These are phyloP conservation scores for Populus deltoides DNA, from an alignment of 345 rosid genomes.

Conservation along the genomic window DNA sequence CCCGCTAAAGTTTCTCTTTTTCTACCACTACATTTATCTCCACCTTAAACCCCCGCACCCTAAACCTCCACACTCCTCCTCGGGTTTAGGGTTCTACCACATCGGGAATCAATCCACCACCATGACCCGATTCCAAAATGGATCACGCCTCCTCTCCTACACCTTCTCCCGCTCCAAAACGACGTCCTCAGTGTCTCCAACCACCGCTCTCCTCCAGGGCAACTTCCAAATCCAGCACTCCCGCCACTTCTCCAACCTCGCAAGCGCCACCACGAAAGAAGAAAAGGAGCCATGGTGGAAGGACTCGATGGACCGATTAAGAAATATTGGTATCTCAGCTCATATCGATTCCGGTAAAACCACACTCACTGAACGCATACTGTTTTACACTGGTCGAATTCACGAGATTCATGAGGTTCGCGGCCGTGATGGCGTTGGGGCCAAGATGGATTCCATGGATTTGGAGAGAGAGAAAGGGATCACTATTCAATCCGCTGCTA, in stretches of 20 bases:
- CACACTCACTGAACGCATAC: conserved; percentile 83
- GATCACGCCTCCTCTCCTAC: conserved; percentile 21
- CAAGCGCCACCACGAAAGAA: conserved; percentile 58
- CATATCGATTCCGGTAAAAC: conserved; percentile 99
- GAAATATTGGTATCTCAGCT: conserved; percentile 96
- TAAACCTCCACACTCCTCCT: not conserved
- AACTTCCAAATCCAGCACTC: conserved; percentile 35
- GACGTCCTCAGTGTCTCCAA: conserved; percentile 33
- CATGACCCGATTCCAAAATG: conserved; percentile 27
- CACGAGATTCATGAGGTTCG: conserved; percentile 99
- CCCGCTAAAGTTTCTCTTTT: not conserved
- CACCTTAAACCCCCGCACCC: not conserved
- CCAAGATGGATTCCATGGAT: conserved; percentile 99
- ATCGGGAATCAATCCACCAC: conserved; percentile 1
- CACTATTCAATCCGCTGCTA: conserved; percentile 98
- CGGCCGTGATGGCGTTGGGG: conserved; percentile 95
- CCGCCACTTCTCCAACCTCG: conserved; percentile 67
- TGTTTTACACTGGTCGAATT: conserved; percentile 89
- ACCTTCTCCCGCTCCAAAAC: conserved; percentile 1
- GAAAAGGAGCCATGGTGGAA: conserved; percentile 95
- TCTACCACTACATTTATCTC: not conserved
- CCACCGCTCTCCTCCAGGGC: conserved; percentile 56
- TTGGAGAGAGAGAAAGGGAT: conserved; percentile 98
- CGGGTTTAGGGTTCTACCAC: not conserved
- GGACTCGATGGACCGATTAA: conserved; percentile 80